Evolutionary conservation across 106 monocot species (phyloP), one percentile per base, ranked within the genome.

Genomic region (Acanthochlamys bracteata): DNA sequence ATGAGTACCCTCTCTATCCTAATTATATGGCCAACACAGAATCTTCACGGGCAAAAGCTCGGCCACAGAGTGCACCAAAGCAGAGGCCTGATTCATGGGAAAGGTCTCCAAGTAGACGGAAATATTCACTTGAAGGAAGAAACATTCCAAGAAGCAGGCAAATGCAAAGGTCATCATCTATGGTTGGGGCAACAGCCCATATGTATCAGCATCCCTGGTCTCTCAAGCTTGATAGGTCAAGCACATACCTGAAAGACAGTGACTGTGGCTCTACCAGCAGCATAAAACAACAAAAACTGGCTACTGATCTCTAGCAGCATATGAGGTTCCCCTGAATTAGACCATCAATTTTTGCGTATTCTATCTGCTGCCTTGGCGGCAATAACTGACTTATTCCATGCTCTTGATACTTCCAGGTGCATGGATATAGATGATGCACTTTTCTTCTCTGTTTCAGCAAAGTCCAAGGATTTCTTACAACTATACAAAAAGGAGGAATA

Each of bases 21-120:
- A 79, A 62, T 42, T 83, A 83, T 56, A 83, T 83, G 83, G 83
- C 83, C 10, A 75, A 83, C 16, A 83, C 83, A 20, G 55, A 79
- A 55, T 83, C 83, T 22, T 83, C 75, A 39, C 75, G 65, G 64
- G 78, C 83, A 11, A 83, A 83, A 65, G 71, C 75, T 15, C 67
- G 83, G 20, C 75, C 83, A 2, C 83, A 83, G 20, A 83, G 79
- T 25, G 75, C 72, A 45, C 83, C 82, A 4, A 75, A 66, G 39
- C 83, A 83, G 23, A 39, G 78, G 3, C 69, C 72, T 20, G 78
- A 74, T 20, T 66, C 74, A 16, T 58, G 20, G 27, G 77, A 82
- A 45, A 43, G 64, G 60, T 73, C 59, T 15, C 55, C 63, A 19
- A 70, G 70, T 39, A 33, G 33, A 7, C 47, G 72, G 33, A 72